Conservation (phyloP, 2,329 filamentous ascomycete genomes). For the Botrytis cinerea region DNA sequence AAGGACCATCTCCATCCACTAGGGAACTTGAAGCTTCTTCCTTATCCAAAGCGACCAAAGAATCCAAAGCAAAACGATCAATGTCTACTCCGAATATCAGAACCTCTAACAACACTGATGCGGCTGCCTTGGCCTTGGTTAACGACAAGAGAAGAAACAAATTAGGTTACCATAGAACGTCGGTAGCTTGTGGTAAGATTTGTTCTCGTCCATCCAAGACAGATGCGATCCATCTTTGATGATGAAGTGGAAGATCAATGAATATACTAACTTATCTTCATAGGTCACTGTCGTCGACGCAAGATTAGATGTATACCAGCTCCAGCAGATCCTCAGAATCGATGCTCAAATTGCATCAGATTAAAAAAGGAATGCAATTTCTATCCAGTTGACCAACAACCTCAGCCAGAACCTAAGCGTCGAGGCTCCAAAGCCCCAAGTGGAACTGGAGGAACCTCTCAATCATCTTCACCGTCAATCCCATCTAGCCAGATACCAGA, state of each 20-base stretch:
- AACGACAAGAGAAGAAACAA: constrained; percentile 81
- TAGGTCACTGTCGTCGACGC: constrained; percentile 86
- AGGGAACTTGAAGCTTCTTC: constrained; percentile 28
- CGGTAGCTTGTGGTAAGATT: constrained; percentile 89
- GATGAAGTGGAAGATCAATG: background rate
- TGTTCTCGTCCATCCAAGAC: constrained; percentile 15
- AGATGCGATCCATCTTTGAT: constrained; percentile 24
- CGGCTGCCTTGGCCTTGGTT: constrained; percentile 40
- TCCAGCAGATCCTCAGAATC: constrained; percentile 68
- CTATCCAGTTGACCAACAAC: constrained; percentile 80
- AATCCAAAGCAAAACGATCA: constrained; percentile 48
- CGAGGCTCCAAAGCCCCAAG: constrained; percentile 44
- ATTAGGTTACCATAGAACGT: constrained; percentile 91
- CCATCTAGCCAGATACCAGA: constrained; percentile 48
- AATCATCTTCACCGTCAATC: constrained; percentile 53
- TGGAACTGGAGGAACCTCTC: constrained; percentile 43
- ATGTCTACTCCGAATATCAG: constrained; percentile 53
- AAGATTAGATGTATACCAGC: constrained; percentile 90
- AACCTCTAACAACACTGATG: constrained; percentile 44
- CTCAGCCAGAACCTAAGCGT: constrained; percentile 49
- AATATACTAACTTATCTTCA: constrained; percentile 28
- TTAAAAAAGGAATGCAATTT: constrained; percentile 95
- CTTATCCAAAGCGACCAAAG: constrained; percentile 28
- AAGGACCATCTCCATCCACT: constrained; percentile 31
- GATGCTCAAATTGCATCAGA: constrained; percentile 90